Base-by-base conservation (phyloP, 257 asterid genomes). In the Solanum raphanifolium region DNA sequence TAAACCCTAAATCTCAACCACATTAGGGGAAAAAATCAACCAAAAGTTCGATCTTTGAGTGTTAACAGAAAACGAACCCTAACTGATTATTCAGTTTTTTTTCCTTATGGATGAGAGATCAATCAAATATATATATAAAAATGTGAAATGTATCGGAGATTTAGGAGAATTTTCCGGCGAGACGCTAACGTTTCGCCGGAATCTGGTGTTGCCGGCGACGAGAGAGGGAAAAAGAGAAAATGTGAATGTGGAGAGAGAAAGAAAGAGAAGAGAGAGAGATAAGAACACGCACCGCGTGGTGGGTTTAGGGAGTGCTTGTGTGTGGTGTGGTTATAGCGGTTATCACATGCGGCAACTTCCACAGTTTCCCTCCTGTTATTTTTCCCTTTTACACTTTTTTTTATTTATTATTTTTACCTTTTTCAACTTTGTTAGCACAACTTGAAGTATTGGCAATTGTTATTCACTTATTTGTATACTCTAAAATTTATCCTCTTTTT, bases 111-210 rank as follows among this genome's bases (percentile, higher is more conserved):
- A 20, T 25, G 46, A 52, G 25, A 85, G 79, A 72, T 23, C 25
- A 65, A 73, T 35, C 13, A 29, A 18, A 60, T 52, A 13, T 27
- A 18, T 32, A 0, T 4, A 72, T 38, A 38, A 6, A 29, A 87
- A 88, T 86, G 90, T 32, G 71, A 69, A 52, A 87, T 39, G 73
- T 23, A 66, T n/a, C 38, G 32, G 88, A 89, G 90, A 89, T 86
- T 90, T 86, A 48, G 55, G 9, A 10, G 13, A 25, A 10, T 68
- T 36, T 60, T 43, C 86, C 76, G 90, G 82, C 86, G 83, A 76
- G 66, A 18, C 52, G 86, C 3, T 18, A 65, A 20, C 25, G 34
- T 25, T 41, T 88, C 85, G 87, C 92, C 92, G 92, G 91, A 87
- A 88, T 89, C 90, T 87, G 88, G 68, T 23, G 48, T 62, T 15